Evolutionary conservation across 2,329 filamentous ascomycete species (phyloP), one percentile per base, ranked within the genome.

Genomic region (Herpotrichia juniperi): DNA sequence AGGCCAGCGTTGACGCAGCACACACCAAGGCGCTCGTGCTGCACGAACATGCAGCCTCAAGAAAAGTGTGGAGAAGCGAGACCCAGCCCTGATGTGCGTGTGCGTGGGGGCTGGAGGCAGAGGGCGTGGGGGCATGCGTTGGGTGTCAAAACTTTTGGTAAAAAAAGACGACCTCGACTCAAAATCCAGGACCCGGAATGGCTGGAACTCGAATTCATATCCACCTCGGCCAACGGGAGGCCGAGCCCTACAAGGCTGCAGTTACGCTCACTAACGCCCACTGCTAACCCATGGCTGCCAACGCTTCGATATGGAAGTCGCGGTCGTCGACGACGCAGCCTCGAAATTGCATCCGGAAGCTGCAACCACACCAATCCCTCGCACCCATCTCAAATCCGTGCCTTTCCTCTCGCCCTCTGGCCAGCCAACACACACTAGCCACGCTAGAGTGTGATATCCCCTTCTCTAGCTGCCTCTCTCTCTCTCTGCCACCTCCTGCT

Each of bases 11-110:
- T 25, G 34, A 17, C 12, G 31, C 28, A 25, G 47, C 37, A 39
- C 37, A 44, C 34, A 14, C 17, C 31, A 34, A n/a, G n/a, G 21
- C 46, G 31, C 32, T 22, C 21, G 4, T n/a, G 9, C 17, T 25
- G 35, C 46, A 48, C 26, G 25, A 10, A 9, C 12, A 6, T 28
- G 45, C 45, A 47, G 45, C 31, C 26, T 34, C 9, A 5, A 32
- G 7, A 12, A 30, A 34, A 45, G 30, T 50, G 42, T 46, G 47
- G 47, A 49, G 47, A 49, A 49, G 37, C 34, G 28, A 34, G 19
- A 34, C n/a, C 19, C n/a, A n/a, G n/a, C n/a, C n/a, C n/a, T n/a
- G 42, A 9, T 16, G 10, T n/a, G 4, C 17, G 4, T 30, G 17
- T 37, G 25, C 47, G 39, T 43, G 47, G 47, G 47, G 28, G 24